A percentile compares a stretch with the other conserved stretches of the same genome.
Conservation (phyloP, 192 early-diverging fungal species). For the Irineochytrium annulatum region DNA sequence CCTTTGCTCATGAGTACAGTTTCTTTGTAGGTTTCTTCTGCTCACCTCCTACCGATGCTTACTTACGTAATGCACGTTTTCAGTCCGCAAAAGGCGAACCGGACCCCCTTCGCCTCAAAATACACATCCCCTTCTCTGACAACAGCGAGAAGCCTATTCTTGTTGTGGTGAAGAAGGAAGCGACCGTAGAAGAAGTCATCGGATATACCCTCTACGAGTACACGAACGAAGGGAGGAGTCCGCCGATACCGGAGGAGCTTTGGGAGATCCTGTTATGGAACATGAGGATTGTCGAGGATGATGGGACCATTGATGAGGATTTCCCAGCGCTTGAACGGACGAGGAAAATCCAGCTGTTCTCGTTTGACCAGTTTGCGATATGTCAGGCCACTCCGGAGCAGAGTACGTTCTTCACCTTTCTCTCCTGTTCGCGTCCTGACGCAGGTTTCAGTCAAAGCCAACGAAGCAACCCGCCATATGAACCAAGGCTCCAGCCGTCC, state of each 20-base stretch:
- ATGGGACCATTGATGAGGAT: constrained; percentile 94
- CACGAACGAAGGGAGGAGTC: constrained; percentile 61
- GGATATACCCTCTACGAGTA: constrained; percentile 90
- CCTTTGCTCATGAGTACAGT: constrained; percentile 38
- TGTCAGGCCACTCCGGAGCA: constrained; percentile 73
- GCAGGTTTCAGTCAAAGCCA: constrained; percentile 18
- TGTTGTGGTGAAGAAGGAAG: constrained; percentile 70
- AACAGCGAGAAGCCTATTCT: constrained; percentile 41
- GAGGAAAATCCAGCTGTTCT: constrained; percentile 77
- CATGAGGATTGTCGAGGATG: constrained; percentile 89
- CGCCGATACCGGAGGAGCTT: constrained; percentile 57
- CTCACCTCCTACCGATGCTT: too few relatives aligned
- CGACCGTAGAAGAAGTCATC: constrained; percentile 89
- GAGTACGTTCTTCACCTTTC: constrained; percentile 32
- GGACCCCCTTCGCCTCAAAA: constrained; percentile 33
- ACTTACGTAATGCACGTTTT: too few relatives aligned
- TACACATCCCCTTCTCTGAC: constrained; percentile 34
- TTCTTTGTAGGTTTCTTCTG: constrained; percentile 36
- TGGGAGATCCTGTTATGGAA: constrained; percentile 78
- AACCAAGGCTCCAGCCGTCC: neutral
- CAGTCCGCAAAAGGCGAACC: constrained; percentile 44
- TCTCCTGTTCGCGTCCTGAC: neutral
- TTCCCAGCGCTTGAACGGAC: constrained; percentile 93
- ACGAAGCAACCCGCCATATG: constrained; percentile 31
- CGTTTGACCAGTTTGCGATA: constrained; percentile 88